Base-by-base conservation (phyloP, 768 basidiomycete species). In the Thelephora aurantiotincta region DNA sequence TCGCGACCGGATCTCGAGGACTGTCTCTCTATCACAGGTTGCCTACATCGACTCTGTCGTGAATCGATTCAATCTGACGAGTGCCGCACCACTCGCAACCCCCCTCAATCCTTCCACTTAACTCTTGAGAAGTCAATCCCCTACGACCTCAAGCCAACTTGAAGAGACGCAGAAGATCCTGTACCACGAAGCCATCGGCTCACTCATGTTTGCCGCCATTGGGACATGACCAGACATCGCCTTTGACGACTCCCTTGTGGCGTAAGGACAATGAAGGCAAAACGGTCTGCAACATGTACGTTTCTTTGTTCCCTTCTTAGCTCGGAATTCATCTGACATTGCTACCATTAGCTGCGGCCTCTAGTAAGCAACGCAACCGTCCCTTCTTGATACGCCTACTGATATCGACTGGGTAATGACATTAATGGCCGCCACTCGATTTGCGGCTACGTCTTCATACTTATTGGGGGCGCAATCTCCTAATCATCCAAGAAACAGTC, bases 221-320 rank as follows among this genome's bases (percentile, higher is more conserved):
- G 46, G 37, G 3, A 54, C 48, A 2, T 43, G 54, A 5, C 54
- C 50, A 12, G 54, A 55, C 52, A 48, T 53, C 11, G 36, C 50
- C 1, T 52, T 45, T 47, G 57, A 63, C 86, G 12, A 89, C 87
- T 5, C 88, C 88, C 11, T 74, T 90, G 35, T 90, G 87, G 87
- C 74, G 87, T 52, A 90, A 90, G 64, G 88, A 90, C 55, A 85
- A 89, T 55, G 88, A 89, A 63, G 87, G 87, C 47, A 86, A 86
- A 68, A 90, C 87, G 0, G 84, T 90, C 35, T 90, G 88, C 68
- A 90, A 90, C 56, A 88, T 87, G 82, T 89, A 61, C 63, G 82
- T 76, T 22, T 38, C 43, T 19, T 30, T 9, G 5, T 9, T 30
- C 26, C 26, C 26, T 30, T 9, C 9, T 4, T 30, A 23, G 38